phyloP scores from a whole-genome alignment of 2,329 filamentous ascomycete species.

The Aspergillus nomiae region DNA sequence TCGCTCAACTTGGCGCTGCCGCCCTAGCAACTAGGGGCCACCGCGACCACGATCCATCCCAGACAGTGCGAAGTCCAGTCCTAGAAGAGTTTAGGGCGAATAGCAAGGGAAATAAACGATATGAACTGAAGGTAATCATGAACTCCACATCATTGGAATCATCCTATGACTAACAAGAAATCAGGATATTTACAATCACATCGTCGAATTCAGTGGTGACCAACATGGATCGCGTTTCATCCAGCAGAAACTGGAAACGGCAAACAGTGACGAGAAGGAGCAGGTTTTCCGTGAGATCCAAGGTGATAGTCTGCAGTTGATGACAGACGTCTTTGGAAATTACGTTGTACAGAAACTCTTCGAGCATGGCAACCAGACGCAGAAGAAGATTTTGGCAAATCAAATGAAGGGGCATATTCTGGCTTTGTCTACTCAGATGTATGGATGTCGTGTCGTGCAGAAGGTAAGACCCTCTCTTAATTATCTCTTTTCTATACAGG shows the following conservation, averaged over 20 bases:
- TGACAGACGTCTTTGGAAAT: slow-evolving; percentile 97
- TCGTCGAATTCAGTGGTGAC: slow-evolving; percentile 94
- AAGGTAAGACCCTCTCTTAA: slow-evolving; percentile 60
- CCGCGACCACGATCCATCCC: slow-evolving; percentile 61
- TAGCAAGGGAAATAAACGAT: slow-evolving; percentile 71
- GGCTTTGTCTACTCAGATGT: slow-evolving; percentile 81
- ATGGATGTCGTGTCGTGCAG: slow-evolving; percentile 93
- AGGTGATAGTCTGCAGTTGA: slow-evolving; percentile 80
- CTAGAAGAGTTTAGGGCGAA: slow-evolving; percentile 78
- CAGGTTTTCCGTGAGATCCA: slow-evolving; percentile 85
- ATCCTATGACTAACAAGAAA: slow-evolving; percentile 14
- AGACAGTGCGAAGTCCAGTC: slow-evolving; percentile 68
- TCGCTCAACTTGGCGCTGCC: slow-evolving; percentile 32
- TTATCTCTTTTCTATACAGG: background rate
- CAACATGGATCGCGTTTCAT: slow-evolving; percentile 96
- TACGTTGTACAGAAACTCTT: slow-evolving; percentile 99
- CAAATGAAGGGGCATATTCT: slow-evolving; percentile 86
- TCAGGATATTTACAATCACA: slow-evolving; percentile 78
- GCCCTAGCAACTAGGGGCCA: slow-evolving; percentile 46
- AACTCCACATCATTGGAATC: background rate
- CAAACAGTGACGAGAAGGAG: slow-evolving; percentile 95
- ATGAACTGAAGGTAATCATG: slow-evolving; percentile 69
- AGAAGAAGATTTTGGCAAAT: slow-evolving; percentile 83
- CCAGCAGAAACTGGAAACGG: slow-evolving; percentile 85
- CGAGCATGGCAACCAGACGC: slow-evolving; percentile 88